phyloP scores from a whole-genome alignment of 495 filamentous ascomycete genomes.

The Xylaria nigripes region DNA sequence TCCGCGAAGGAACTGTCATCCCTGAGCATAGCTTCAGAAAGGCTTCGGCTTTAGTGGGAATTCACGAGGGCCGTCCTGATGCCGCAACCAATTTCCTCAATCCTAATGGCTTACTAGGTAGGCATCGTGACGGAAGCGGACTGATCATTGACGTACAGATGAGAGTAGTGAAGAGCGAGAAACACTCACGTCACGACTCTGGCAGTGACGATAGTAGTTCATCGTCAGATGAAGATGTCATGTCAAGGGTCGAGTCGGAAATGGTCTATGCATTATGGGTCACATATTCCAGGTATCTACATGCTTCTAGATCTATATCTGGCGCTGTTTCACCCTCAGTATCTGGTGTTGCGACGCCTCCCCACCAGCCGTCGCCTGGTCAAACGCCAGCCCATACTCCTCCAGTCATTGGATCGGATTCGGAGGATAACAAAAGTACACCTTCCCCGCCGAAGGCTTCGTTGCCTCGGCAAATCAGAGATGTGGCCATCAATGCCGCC shows the following conservation, averaged over 20 bases:
- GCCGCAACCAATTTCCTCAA: conserved; percentile 68
- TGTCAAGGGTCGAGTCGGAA: conserved; percentile 45
- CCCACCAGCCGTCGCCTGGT: conserved; percentile 71
- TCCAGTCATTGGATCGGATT: conserved; percentile 45
- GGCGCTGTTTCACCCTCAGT: conserved; percentile 50
- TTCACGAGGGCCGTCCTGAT: conserved; percentile 70
- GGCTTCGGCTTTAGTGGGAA: conserved; percentile 70
- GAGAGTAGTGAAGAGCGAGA: conserved; percentile 87
- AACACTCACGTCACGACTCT: conserved; percentile 30
- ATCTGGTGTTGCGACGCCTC: conserved; percentile 55
- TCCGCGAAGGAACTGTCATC: conserved; percentile 91
- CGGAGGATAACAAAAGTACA: conserved; percentile 29
- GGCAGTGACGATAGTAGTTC: conserved; percentile 45
- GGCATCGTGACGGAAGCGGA: conserved; percentile 80
- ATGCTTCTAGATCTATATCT: conserved; percentile 53
- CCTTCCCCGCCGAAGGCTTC: conserved; percentile 43
- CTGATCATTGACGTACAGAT: conserved; percentile 92
- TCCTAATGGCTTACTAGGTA: conserved; percentile 73
- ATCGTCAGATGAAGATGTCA: conserved; percentile 23
- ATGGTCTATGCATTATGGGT: conserved; percentile 95
- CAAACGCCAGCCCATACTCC: conserved; percentile 50
- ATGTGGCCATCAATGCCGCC: conserved; percentile 49
- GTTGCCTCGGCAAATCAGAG: conserved; percentile 67
- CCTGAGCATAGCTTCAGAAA: conserved; percentile 93
- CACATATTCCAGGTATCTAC: conserved; percentile 88